Conservation (phyloP, 2,329 filamentous ascomycete genomes). For the Apiospora pterosperma region DNA sequence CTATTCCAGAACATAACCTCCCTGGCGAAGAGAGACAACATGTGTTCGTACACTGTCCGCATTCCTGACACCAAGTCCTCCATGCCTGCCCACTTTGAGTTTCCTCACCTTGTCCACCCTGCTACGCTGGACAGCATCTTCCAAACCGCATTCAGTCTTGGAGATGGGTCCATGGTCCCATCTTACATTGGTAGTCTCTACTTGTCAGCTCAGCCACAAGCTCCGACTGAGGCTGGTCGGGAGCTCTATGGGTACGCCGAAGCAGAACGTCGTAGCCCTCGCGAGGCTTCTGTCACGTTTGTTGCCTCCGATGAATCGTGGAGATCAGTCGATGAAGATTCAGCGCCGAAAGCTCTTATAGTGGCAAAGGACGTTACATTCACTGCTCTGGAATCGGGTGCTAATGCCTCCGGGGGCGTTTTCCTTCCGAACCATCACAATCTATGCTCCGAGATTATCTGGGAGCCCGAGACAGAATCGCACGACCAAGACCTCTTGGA, state of each 20-base stretch:
- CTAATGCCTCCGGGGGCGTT: slow-evolving; percentile 15
- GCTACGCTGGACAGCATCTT: slow-evolving; percentile 55
- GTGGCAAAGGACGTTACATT: slow-evolving; percentile 43
- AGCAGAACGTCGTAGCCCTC: slow-evolving; percentile 30
- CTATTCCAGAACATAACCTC: slow-evolving; percentile 45
- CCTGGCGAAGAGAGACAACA: slow-evolving; percentile 27
- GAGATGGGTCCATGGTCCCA: slow-evolving; percentile 46
- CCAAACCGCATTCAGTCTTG: slow-evolving; percentile 46
- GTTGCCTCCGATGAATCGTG: slow-evolving; percentile 36
- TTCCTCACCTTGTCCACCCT: slow-evolving; percentile 53
- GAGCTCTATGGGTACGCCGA: slow-evolving; percentile 40
- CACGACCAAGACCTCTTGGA: not conserved
- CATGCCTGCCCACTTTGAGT: slow-evolving; percentile 54
- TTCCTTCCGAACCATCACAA: slow-evolving; percentile 48
- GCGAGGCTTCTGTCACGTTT: slow-evolving; percentile 40
- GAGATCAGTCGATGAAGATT: not conserved
- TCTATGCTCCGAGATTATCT: slow-evolving; percentile 46
- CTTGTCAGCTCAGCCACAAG: slow-evolving; percentile 32
- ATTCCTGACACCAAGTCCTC: slow-evolving; percentile 47
- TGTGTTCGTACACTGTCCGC: slow-evolving; percentile 35
- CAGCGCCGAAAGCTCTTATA: slow-evolving; percentile 29
- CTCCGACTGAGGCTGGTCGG: slow-evolving; percentile 27
- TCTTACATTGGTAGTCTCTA: slow-evolving; percentile 42
- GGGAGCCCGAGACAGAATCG: slow-evolving; percentile 24
- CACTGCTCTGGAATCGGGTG: slow-evolving; percentile 28